Percentiles rank a stretch among this genome's conserved stretches.
Evolutionary conservation across 2,329 filamentous ascomycete genomes (phyloP).

Genomic region (Pseudogymnoascus sp.): DNA sequence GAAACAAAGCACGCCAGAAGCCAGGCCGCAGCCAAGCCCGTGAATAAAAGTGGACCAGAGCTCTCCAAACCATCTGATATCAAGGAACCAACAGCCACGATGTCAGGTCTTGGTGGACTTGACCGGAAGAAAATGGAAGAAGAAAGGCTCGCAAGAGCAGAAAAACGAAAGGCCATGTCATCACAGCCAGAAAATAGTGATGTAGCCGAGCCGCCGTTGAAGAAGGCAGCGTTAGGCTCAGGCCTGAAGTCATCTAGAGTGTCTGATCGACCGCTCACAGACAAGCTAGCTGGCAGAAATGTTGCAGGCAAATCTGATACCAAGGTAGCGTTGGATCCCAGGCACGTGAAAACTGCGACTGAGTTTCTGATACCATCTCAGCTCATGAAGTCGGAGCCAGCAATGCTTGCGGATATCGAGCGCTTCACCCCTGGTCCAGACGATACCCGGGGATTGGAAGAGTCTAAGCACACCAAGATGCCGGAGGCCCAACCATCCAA

Average conservation of each 20-base stretch:
- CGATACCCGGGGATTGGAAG: neutral
- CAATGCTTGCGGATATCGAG: slow-evolving; percentile 1
- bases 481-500: slow-evolving; percentile 11
- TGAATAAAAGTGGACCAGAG: neutral
- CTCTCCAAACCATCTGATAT: neutral
- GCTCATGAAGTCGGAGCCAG: slow-evolving; percentile 6
- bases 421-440: neutral
- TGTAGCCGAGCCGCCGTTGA: neutral
- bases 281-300: neutral
- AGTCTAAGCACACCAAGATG: neutral
- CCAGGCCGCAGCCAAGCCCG: neutral
- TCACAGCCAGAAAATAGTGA: slow-evolving; percentile 11
- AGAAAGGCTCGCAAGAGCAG: slow-evolving; percentile 62
- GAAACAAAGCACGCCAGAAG: neutral
- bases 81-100: neutral
- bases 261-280: neutral
- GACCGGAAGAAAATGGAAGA: slow-evolving; percentile 80
- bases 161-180: slow-evolving; percentile 29
- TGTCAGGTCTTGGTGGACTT: slow-evolving; percentile 30
- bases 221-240: neutral
- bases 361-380: slow-evolving; percentile 7
- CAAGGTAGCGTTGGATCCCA: slow-evolving; percentile 6
- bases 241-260: neutral
- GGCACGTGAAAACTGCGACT: neutral
- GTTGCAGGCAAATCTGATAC: neutral